Conservation (phyloP, 2,329 filamentous ascomycete species). For the Phyllosticta citriasiana region DNA sequence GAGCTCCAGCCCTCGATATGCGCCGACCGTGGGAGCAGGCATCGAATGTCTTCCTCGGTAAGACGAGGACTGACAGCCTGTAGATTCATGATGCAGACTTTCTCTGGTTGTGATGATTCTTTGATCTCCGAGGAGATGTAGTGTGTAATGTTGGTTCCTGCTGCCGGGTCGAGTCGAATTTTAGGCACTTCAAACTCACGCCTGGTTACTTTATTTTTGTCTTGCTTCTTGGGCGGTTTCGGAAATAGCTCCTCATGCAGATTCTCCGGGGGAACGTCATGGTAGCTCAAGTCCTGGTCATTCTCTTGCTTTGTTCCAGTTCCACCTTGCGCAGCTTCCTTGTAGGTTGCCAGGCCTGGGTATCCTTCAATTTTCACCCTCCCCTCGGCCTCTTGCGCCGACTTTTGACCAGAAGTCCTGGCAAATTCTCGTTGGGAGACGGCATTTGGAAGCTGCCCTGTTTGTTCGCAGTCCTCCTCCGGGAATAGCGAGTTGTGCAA, state of each 20-base stretch:
- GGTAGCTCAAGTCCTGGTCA: background rate
- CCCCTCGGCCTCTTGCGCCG: no score
- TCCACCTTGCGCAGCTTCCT: no score
- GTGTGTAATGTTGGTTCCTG: background rate
- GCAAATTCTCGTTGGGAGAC: background rate
- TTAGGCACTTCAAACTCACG: background rate
- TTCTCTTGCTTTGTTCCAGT: background rate
- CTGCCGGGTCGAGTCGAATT: background rate
- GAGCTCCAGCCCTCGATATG: constrained; percentile 57
- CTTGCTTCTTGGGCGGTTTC: background rate
- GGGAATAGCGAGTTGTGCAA: no score
- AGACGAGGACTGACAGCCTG: constrained; percentile 45
- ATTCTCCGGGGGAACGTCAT: background rate
- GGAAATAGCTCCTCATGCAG: background rate
- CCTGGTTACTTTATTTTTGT: background rate
- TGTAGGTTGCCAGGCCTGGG: no score
- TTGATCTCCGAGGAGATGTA: background rate
- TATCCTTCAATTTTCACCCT: no score
- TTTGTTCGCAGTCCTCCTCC: no score
- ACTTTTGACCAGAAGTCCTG: background rate
- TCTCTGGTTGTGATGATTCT: background rate
- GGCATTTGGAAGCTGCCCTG: no score
- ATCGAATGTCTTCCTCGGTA: constrained; percentile 59
- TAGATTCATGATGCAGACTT: constrained; percentile 14
- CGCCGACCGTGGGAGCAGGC: constrained; percentile 48